Conservation (phyloP, 129 eudicot genomes). For the Pittosporum tobira region DNA sequence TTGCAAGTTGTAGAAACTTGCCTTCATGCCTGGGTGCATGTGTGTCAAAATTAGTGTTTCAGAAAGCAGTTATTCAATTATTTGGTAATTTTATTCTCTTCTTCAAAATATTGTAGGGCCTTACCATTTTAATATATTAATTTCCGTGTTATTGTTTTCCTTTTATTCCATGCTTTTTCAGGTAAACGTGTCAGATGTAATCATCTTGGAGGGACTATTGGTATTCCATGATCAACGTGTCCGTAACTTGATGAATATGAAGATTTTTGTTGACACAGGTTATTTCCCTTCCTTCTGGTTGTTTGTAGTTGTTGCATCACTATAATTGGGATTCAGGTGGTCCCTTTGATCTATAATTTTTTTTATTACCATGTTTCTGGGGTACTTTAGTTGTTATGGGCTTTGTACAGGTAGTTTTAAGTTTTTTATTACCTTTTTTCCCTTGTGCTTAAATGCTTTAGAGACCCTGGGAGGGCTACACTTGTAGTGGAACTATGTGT, state of each 20-base stretch:
- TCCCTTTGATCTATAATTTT: neutral
- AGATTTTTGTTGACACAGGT: slow-evolving; percentile 99
- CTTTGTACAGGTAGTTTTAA: too few species aligned
- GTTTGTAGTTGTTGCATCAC: neutral
- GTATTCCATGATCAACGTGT: slow-evolving; percentile 95
- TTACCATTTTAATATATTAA: slow-evolving; percentile 1
- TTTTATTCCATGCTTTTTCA: slow-evolving; percentile 19
- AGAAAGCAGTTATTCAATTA: neutral
- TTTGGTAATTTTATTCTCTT: too few species aligned
- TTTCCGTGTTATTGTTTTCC: neutral
- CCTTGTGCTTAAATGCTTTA: too few species aligned
- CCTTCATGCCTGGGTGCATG: neutral
- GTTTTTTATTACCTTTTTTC: neutral
- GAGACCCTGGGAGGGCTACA: neutral
- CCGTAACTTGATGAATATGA: slow-evolving; percentile 93
- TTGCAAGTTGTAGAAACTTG: neutral
- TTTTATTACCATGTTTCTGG: neutral
- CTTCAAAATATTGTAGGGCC: neutral
- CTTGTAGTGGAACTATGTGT: too few species aligned
- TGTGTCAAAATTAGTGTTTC: neutral
- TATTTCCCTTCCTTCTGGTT: slow-evolving; percentile 7
- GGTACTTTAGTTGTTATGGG: neutral
- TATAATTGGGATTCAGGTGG: neutral
- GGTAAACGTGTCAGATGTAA: slow-evolving; percentile 98
- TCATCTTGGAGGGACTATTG: slow-evolving; percentile 94